phyloP scores from a whole-genome alignment of 371 early-diverging fungal genomes.

The Mortierella polycephala region DNA sequence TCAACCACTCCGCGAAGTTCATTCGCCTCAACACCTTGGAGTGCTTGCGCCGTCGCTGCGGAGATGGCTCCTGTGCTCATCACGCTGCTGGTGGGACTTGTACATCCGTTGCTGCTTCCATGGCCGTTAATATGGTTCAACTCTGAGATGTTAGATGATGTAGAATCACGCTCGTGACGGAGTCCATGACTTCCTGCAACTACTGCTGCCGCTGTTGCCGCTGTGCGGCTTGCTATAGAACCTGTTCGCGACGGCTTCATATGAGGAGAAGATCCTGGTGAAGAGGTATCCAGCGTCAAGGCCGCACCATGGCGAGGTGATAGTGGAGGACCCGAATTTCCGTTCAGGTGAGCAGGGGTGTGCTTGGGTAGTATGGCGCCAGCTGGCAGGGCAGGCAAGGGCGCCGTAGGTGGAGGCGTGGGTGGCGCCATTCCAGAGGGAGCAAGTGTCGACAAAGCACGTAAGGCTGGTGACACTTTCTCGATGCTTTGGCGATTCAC shows the following conservation, averaged over 20 bases:
- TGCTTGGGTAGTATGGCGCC: slow-evolving; percentile 6
- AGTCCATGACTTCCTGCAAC: neutral
- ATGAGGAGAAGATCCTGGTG: no score
- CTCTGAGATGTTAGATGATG: slow-evolving; percentile 22
- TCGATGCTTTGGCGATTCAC: slow-evolving; percentile 25
- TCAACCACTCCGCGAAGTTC: slow-evolving; percentile 49
- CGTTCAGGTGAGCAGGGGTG: slow-evolving; percentile 17
- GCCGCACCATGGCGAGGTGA: slow-evolving; percentile 33
- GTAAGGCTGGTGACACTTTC: slow-evolving; percentile 27
- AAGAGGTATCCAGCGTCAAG: slow-evolving; percentile 6
- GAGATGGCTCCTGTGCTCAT: slow-evolving; percentile 24
- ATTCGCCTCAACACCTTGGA: slow-evolving; percentile 45
- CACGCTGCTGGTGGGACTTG: slow-evolving; percentile 18
- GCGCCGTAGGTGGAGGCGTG: slow-evolving; percentile 37
- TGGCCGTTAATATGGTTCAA: neutral
- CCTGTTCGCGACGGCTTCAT: neutral
- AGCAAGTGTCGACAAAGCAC: slow-evolving; percentile 16
- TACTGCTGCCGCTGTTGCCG: neutral
- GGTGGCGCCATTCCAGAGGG: slow-evolving; percentile 17
- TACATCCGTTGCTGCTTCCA: slow-evolving; percentile 11
- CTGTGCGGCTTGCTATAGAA: neutral
- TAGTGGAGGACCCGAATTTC: slow-evolving; percentile 12
- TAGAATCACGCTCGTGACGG: slow-evolving; percentile 37
- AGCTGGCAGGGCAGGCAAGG: slow-evolving; percentile 35
- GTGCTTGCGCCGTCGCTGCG: slow-evolving; percentile 39